Base-by-base conservation (phyloP, 192 early-diverging fungal genomes). In the Backusella psychrophila region DNA sequence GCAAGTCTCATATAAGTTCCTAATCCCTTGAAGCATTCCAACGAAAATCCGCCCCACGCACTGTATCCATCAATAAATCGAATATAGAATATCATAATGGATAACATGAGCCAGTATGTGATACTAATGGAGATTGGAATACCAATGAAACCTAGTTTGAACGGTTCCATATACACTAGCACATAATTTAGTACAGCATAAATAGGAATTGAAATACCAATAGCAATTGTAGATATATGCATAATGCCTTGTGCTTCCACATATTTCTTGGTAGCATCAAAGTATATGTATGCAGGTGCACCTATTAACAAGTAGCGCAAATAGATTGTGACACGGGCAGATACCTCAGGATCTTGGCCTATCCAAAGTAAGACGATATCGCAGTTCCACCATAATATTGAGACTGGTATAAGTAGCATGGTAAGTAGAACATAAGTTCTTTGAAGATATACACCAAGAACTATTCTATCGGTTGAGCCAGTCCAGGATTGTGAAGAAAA, bases 201-300 rank as follows among this genome's bases (percentile, higher is more conserved):
- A 66, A 95, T 71, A 6, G 93, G 94, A 34, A 91, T 71, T 3
- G 90, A 89, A 46, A 92, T 83, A 21, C 91, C 52, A 35, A 95
- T 84, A 29, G 96, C 87, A 73, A 85, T 85, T 38, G 95, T 94
- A 65, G 86, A 87, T 1, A 92, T 94, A 36, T 91, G 87, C 97
- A 98, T 96, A 79, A 92, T 91, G 59, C 92, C 96, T 86, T 98
- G 97, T 1, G 92, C 90, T 75, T 97, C 93, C 23, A 97, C 83
- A 75, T 87, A 97, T 72, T 94, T 88, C 77, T 95, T 94, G 63
- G 96, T 77, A 80, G 92, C 93, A 73, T 97, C 96, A 86, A 93
- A 92, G 29, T 87, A 84, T 77, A 97, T 80, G 81, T 86, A 90
- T 1, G 95, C 91, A 36, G 92, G 88, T 26, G 91, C 87, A 1